Conservation (phyloP, 371 early-diverging fungal genomes). For the Actinomortierella wolfii region DNA sequence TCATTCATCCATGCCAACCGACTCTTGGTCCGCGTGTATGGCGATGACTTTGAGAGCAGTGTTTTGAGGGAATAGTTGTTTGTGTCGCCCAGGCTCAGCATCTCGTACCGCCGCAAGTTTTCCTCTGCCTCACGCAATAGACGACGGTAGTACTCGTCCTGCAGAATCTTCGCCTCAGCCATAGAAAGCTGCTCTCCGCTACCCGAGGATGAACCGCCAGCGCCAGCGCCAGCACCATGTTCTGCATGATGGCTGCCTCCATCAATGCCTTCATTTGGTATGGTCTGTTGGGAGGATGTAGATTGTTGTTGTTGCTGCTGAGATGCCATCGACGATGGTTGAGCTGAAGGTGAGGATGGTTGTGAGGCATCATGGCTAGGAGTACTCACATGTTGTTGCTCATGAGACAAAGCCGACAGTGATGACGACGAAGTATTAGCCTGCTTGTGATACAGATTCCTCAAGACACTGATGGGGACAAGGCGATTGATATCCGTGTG, state of each 20-base stretch:
- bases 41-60: conserved; percentile 23
- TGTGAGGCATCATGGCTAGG: too few relatives aligned
- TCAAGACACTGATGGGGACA: conserved; percentile 39
- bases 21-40: conserved; percentile 32
- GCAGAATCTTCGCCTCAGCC: conserved; percentile 29
- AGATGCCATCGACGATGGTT: too few relatives aligned
- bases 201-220: neutral
- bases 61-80: neutral
- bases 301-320: too few relatives aligned
- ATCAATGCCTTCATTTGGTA: too few relatives aligned
- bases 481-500: conserved; percentile 57
- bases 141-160: conserved; percentile 51
- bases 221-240: neutral
- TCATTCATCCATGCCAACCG: conserved; percentile 9
- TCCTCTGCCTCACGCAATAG: conserved; percentile 60
- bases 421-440: neutral
- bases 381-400: too few relatives aligned
- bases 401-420: too few relatives aligned
- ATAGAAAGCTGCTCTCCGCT: conserved; percentile 13
- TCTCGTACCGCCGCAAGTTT: conserved; percentile 55
- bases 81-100: conserved; percentile 49
- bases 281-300: too few relatives aligned
- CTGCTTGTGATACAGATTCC: conserved; percentile 14
- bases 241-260: neutral
- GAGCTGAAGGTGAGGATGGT: too few relatives aligned